phyloP scores from a whole-genome alignment of 768 basidiomycete genomes.

The Termitomyces bulborhizus region DNA sequence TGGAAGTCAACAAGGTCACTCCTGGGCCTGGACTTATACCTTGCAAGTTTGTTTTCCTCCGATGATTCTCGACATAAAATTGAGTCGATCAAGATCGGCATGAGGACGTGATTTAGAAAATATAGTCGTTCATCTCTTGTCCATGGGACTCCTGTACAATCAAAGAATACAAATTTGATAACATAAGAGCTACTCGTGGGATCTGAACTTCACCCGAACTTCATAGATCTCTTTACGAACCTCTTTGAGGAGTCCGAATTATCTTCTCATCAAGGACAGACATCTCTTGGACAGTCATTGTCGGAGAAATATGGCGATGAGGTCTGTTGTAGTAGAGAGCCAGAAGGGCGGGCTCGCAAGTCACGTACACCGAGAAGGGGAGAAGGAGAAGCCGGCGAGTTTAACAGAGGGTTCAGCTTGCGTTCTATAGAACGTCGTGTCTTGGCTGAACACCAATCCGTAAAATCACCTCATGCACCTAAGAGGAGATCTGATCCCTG shows the following conservation, averaged over 20 bases:
- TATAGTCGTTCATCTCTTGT: not conserved
- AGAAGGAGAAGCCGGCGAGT: slow-evolving; percentile 21
- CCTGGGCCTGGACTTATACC: too few relatives aligned
- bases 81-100: too few relatives aligned
- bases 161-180: not conserved
- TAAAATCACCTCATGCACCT: slow-evolving; percentile 74
- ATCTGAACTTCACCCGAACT: slow-evolving; percentile 59
- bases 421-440: slow-evolving; percentile 49
- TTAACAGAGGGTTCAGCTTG: slow-evolving; percentile 49
- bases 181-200: slow-evolving; percentile 14
- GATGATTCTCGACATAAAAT: too few relatives aligned
- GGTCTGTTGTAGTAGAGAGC: slow-evolving; percentile 82
- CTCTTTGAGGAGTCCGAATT: slow-evolving; percentile 40
- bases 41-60: too few relatives aligned
- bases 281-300: slow-evolving; percentile 51
- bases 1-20: too few relatives aligned
- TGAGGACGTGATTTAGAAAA: too few relatives aligned
- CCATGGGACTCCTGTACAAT: slow-evolving; percentile 4
- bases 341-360: slow-evolving; percentile 70
- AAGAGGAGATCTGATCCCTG: slow-evolving; percentile 67
- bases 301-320: slow-evolving; percentile 61
- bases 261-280: slow-evolving; percentile 61
- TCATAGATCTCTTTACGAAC: slow-evolving; percentile 65
- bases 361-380: slow-evolving; percentile 40
- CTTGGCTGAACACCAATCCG: slow-evolving; percentile 70